Conservation (phyloP, 345 rosid genomes). For the Iberis pinnata region DNA sequence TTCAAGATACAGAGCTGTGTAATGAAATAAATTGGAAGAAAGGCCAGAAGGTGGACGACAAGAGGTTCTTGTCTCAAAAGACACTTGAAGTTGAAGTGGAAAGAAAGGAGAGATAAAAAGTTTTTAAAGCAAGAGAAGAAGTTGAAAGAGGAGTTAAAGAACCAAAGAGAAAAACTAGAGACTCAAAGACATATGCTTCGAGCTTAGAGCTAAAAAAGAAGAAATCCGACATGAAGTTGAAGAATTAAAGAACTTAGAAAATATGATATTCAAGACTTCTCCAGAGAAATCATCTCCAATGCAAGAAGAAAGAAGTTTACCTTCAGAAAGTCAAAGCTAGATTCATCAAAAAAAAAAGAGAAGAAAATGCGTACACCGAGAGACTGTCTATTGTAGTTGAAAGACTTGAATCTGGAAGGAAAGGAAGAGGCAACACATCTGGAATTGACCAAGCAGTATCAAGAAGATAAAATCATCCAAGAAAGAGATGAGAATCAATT, state of each 20-base stretch:
- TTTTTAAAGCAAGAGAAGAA: no score
- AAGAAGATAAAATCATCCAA: no score
- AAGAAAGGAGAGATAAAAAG: no score
- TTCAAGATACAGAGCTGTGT: slow-evolving; percentile 47
- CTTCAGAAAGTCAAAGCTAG: slow-evolving; percentile 21
- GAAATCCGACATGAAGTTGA: slow-evolving; percentile 60
- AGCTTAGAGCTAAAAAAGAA: slow-evolving; percentile 64
- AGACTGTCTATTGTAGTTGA: slow-evolving; percentile 33
- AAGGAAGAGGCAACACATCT: slow-evolving; percentile 40
- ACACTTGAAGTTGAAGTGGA: no score
- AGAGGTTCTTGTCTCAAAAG: slow-evolving; percentile 43
- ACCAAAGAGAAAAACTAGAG: no score
- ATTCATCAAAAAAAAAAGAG: slow-evolving; percentile 33
- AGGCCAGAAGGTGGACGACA: slow-evolving; percentile 48
- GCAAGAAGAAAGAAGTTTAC: slow-evolving; percentile 21
- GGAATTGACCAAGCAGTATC: slow-evolving; percentile 24
- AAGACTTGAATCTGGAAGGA: slow-evolving; percentile 43
- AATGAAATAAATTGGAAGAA: slow-evolving; percentile 44
- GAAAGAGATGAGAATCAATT: no score
- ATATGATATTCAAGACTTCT: slow-evolving; percentile 60
- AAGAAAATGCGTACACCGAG: slow-evolving; percentile 27
- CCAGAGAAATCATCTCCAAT: slow-evolving; percentile 35
- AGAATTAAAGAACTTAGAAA: slow-evolving; percentile 63
- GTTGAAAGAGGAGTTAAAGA: no score
- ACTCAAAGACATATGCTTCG: slow-evolving; percentile 76